Evolutionary conservation across 2,329 filamentous ascomycete species (phyloP), one percentile per base, ranked within the genome.

Genomic region (Phoma sp.): DNA sequence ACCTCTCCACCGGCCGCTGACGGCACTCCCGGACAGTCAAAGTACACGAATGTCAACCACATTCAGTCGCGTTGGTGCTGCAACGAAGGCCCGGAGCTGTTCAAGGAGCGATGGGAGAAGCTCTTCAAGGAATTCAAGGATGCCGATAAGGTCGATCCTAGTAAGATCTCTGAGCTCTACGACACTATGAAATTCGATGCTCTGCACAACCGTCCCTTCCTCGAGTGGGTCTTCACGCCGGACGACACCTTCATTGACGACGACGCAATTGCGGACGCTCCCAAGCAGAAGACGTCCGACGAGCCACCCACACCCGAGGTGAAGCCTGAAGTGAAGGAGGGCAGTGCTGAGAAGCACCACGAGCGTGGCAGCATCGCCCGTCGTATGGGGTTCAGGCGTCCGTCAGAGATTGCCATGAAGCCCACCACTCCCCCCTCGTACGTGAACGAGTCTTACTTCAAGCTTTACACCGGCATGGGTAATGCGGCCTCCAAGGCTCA

Each of bases 101-200:
- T 99, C 81, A 91, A 90, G 64, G 95, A 99, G 75, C 86, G 95
- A 27, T 99, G 95, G 95, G 95, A 98, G 78, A 99, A 99, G 79
- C 84, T 99, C 2, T 99, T 99, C 77, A 86, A 88, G 43, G 95
- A 99, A 72, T 99, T 99, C 69, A 95, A 90, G 63, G 96, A 99
- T 74, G 89, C 91, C 1, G 95, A 99, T 69, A 99, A 99, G 80
- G 92, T 98, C 17, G 95, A 99, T 75, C 96, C 96, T 17, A 96
- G 93, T 81, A 99, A 99, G 80, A 94, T 99, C 59, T 97, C 92
- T 5, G 95, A 99, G 78, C 84, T 99, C 2, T 99, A 99, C 74
- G 95, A 99, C 75, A 98, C 94, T 19, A 98, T 99, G 95, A 99
- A 99, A 76, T 99, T 98, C 62, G 95, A 99, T 74, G 95, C 95